A percentile compares a stretch with the other conserved stretches of the same genome.
These are phyloP conservation scores for Rubroboletus pulcherrimus DNA, from an alignment of 768 basidiomycete species.

Conservation along the genomic window DNA sequence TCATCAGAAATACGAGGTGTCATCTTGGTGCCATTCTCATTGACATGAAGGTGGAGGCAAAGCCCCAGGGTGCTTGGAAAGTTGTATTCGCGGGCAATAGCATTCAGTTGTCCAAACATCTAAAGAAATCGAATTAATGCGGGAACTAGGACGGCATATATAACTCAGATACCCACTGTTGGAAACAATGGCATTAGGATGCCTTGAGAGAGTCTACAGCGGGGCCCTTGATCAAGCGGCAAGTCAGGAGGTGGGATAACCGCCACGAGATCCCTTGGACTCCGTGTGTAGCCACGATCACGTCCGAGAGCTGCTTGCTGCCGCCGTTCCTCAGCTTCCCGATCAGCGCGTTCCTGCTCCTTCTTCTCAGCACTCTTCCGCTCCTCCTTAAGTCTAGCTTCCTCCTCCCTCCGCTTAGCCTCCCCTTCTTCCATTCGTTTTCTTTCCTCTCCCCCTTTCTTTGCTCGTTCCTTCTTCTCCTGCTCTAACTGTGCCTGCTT, in stretches of 20 bases:
- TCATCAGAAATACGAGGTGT: conserved; percentile 77
- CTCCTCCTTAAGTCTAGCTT: conserved; percentile 30
- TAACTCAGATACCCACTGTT: conserved; percentile 42
- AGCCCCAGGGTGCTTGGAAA: conserved; percentile 74
- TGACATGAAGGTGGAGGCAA: conserved; percentile 72
- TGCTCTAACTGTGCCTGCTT: conserved; percentile 42
- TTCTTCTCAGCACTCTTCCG: conserved; percentile 30
- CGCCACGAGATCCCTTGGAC: conserved; percentile 55
- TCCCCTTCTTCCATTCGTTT: conserved; percentile 43
- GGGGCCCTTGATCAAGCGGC: conserved; percentile 40
- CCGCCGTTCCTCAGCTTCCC: conserved; percentile 31
- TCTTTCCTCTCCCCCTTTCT: conserved; percentile 36
- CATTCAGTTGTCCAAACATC: conserved; percentile 74
- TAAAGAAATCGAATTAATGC: conserved; percentile 25
- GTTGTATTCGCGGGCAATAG: conserved; percentile 78
- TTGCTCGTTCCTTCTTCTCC: conserved; percentile 37
- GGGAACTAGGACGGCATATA: neutral
- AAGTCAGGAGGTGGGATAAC: conserved; percentile 63
- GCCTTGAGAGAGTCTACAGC: conserved; percentile 60
- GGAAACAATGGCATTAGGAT: conserved; percentile 73
- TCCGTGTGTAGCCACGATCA: conserved; percentile 38
- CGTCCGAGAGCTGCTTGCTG: conserved; percentile 21
- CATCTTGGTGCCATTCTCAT: conserved; percentile 51
- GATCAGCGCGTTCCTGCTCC: conserved; percentile 39
- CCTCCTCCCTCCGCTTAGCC: conserved; percentile 34